A percentile compares a stretch with the other conserved stretches of the same genome.
Evolutionary conservation across 495 filamentous ascomycete species (phyloP).

Genomic region (Rostrohypoxylon terebratum): DNA sequence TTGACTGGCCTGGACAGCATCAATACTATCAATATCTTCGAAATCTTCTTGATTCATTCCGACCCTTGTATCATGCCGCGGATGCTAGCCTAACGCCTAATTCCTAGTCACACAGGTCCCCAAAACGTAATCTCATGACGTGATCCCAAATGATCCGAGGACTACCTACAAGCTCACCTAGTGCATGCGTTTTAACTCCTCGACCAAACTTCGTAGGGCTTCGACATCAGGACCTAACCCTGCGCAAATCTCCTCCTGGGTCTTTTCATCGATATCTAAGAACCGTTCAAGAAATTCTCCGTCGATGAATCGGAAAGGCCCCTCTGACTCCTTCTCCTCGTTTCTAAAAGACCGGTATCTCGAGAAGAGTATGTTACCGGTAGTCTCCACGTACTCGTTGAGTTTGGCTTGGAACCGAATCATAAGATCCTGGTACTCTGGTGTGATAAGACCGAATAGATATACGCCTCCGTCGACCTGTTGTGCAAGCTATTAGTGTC

Average conservation of each 20-base stretch:
- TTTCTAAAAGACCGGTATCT: constrained; percentile 83
- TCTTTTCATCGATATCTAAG: constrained; percentile 70
- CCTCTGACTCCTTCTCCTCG: constrained; percentile 73
- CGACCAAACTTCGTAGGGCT: constrained; percentile 76
- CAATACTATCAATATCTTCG: neutral
- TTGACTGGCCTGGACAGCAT: too few species aligned
- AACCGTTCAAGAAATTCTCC: constrained; percentile 92
- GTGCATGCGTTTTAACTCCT: constrained; percentile 78
- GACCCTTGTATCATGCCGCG: neutral
- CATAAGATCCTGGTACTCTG: constrained; percentile 77
- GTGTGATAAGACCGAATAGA: constrained; percentile 81
- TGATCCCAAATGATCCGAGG: neutral
- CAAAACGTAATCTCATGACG: neutral
- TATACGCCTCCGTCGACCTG: constrained; percentile 93
- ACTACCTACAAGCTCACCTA: constrained; percentile 45
- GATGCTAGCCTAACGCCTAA: neutral
- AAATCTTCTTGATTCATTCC: neutral
- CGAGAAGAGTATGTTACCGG: constrained; percentile 78
- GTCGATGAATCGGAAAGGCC: constrained; percentile 90
- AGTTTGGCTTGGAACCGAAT: constrained; percentile 83
- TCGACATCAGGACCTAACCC: constrained; percentile 74
- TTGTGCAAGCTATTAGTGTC: constrained; percentile 41
- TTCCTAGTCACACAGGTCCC: neutral
- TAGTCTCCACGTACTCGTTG: constrained; percentile 68
- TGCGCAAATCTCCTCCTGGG: constrained; percentile 75